A percentile compares a stretch with the other conserved stretches of the same genome.
Evolutionary conservation across 345 rosid genomes (phyloP).

Genomic region (Brassica incana): DNA sequence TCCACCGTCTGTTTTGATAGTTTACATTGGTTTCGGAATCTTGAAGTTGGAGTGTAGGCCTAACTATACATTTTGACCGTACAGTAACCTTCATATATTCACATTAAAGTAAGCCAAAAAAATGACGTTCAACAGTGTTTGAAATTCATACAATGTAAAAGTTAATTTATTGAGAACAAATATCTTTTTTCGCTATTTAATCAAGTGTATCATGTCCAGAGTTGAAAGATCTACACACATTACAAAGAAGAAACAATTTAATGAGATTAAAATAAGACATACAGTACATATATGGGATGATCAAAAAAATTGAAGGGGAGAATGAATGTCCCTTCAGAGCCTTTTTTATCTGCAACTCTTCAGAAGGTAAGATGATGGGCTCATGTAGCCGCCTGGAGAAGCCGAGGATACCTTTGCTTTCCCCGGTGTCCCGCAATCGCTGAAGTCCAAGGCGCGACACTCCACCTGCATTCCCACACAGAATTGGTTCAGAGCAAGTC

Average conservation of each 20-base stretch:
- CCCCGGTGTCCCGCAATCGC: conserved; percentile 86
- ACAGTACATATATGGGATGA: conserved; percentile 32
- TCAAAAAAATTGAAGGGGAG: conserved; percentile 14
- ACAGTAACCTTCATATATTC: not conserved
- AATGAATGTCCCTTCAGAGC: conserved; percentile 18
- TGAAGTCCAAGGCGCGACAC: conserved; percentile 83
- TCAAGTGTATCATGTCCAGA: conserved; percentile 26
- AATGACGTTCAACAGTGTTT: not conserved
- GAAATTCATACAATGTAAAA: not conserved
- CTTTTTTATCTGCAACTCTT: conserved; percentile 76
- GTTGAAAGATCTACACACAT: conserved; percentile 31
- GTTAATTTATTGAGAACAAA: conserved; percentile 15
- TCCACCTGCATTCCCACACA: conserved; percentile 60
- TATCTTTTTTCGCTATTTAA: not conserved
- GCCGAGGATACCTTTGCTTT: conserved; percentile 52
- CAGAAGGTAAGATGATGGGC: conserved; percentile 78
- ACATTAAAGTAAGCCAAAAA: not conserved
- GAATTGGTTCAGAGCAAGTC: conserved; percentile 9
- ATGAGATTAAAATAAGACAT: not conserved
- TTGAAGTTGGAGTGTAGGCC: conserved; percentile 3
- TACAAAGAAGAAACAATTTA: not conserved
- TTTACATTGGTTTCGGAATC: not conserved
- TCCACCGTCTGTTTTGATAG: not conserved
- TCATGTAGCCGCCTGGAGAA: conserved; percentile 55
- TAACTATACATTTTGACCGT: not conserved